Base-by-base conservation (phyloP, 2,329 filamentous ascomycete genomes). In the Zasmidium angulare region DNA sequence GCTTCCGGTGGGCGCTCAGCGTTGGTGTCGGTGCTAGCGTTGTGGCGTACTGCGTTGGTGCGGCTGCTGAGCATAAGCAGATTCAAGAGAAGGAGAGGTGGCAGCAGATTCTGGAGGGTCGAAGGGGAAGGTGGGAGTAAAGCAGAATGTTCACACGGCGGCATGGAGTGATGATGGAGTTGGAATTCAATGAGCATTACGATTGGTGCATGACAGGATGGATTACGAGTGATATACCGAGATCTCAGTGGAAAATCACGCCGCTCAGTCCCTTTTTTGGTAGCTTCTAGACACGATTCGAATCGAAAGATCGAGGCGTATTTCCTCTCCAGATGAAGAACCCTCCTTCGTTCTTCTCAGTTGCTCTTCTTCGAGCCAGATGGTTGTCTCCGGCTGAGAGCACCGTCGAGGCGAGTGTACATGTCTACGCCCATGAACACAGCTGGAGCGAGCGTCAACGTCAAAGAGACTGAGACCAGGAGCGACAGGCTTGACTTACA, bases 1-100 rank as follows among this genome's bases (percentile, higher is more conserved):
- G 65, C 6, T 56, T 68, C 29, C 55, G 57, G 19, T 82, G 81
- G 62, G 65, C 85, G 21, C 61, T 83, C 1, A 63, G 86, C 0
- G 83, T 84, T 0, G 84, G 84, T 1, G 77, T 77, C 0, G 84
- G 81, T 73, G 75, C 85, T 1, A 83, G 79, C 0, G 84, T 81
- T 1, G 73, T 82, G 1, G 81, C 81, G 1, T 89, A 88, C 66
- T 81, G 80, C 1, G 74, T 84, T 20, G 85, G 86, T 9, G 79
- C 86, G 14, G 75, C 85, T n/a, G 77, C 77, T 1, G 86, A 89
- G 65, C 65, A 63, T 51, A 59, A 63, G 55, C 63, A 65, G 50
- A 58, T 59, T 50, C 60, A 55, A 46, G 59, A 61, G 46, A 63
- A 58, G 53, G 61, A 66, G 60, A 61, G 63, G 46, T 69, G 66